Percentiles rank a stretch among this genome's conserved stretches.
These are phyloP conservation scores for Pelomyxa schiedti DNA, from an alignment of 78 protist species.

Conservation along the genomic window DNA sequence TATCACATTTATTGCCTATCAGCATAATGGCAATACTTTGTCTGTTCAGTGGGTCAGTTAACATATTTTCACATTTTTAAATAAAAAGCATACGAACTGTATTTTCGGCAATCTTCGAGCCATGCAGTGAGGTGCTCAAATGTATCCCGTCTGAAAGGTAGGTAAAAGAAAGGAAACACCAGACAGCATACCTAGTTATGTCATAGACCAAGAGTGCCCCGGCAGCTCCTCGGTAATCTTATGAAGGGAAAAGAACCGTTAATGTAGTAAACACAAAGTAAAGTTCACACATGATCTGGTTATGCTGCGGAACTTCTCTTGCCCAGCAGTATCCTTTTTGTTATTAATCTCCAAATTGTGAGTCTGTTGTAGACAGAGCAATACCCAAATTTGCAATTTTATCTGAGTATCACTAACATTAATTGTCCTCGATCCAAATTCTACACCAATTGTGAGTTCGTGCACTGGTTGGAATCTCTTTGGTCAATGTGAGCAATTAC, in stretches of 20 bases:
- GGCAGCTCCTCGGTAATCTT: slow-evolving; percentile 95
- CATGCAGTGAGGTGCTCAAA: slow-evolving; percentile 87
- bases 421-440: slow-evolving; percentile 91
- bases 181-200: no score
- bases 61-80: not conserved
- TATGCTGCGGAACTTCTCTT: slow-evolving; percentile 93
- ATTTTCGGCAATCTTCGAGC: slow-evolving; percentile 78
- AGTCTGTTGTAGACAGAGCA: no score
- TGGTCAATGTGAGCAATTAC: no score
- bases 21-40: slow-evolving; percentile 80
- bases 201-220: slow-evolving; percentile 67
- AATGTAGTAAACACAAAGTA: no score
- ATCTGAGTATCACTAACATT: slow-evolving; percentile 72
- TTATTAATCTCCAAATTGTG: no score
- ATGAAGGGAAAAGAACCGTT: no score
- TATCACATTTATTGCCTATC: slow-evolving; percentile 93
- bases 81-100: slow-evolving; percentile 43
- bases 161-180: no score
- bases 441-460: slow-evolving; percentile 97
- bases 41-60: not conserved
- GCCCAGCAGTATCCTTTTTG: slow-evolving; percentile 74
- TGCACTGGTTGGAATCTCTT: slow-evolving; percentile 91
- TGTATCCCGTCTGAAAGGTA: slow-evolving; percentile 93
- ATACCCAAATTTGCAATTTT: slow-evolving; percentile 97
- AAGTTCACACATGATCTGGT: slow-evolving; percentile 97